phyloP scores from a whole-genome alignment of 1,284 basidiomycete genomes.

The Dichomitus squalens region DNA sequence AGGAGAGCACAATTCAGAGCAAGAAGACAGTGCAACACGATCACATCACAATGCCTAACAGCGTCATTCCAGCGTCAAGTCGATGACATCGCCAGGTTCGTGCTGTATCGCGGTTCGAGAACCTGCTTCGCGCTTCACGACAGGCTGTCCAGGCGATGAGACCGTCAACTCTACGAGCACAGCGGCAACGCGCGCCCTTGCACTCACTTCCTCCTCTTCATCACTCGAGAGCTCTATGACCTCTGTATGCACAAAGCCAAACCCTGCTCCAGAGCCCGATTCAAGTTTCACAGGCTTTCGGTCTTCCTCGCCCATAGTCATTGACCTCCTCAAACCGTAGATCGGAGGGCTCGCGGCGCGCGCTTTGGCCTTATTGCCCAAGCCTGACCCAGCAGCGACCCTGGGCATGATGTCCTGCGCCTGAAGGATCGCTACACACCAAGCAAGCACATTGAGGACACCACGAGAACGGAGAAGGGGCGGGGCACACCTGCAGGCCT shows the following conservation, averaged over 20 bases:
- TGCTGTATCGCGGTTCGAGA: background rate
- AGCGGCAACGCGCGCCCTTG: background rate
- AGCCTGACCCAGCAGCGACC: background rate
- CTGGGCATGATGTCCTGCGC: slow-evolving; percentile 17
- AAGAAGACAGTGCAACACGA: background rate
- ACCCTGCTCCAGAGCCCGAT: background rate
- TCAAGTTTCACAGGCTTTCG: slow-evolving; percentile 8
- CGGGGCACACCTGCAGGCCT: slow-evolving; percentile 10
- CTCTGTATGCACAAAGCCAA: background rate
- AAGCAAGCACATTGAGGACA: background rate
- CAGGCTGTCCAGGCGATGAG: background rate
- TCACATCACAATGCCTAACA: background rate
- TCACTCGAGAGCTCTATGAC: slow-evolving; percentile 19
- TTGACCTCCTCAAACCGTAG: background rate
- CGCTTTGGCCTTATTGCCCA: background rate
- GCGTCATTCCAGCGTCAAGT: slow-evolving; percentile 15
- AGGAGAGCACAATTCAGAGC: background rate
- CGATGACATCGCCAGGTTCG: slow-evolving; percentile 19
- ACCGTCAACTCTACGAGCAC: background rate
- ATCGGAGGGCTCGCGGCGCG: background rate
- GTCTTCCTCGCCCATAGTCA: background rate
- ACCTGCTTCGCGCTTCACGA: slow-evolving; percentile 7
- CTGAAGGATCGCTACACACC: slow-evolving; percentile 11
- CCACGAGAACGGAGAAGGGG: background rate
- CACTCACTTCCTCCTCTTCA: slow-evolving; percentile 5